Conservation (phyloP, 345 rosid genomes). For the Geranium brycei region DNA sequence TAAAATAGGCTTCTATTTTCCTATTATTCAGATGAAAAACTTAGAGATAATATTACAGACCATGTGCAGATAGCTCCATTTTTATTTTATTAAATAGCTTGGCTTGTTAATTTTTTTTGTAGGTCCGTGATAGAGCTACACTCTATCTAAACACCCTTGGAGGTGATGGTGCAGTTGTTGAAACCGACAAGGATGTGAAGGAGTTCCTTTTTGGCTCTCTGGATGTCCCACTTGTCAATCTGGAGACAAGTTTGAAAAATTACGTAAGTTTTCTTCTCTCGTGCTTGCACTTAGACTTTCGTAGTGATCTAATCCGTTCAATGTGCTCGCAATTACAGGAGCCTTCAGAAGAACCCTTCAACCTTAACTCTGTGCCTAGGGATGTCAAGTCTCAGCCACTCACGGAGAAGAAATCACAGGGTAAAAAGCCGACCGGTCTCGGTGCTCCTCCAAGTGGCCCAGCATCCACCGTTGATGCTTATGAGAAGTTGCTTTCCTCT, state of each 20-base stretch:
- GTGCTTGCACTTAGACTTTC: slow-evolving; percentile 5
- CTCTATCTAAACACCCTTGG: slow-evolving; percentile 74
- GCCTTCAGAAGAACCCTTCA: slow-evolving; percentile 73
- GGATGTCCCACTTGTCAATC: slow-evolving; percentile 69
- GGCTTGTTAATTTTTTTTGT: background rate
- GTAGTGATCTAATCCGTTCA: slow-evolving; percentile 9
- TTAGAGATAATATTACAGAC: too few species aligned
- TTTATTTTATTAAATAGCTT: background rate
- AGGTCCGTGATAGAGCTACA: slow-evolving; percentile 99
- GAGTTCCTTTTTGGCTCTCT: slow-evolving; percentile 72
- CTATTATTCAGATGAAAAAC: too few species aligned
- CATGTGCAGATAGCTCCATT: background rate
- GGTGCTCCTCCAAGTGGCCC: slow-evolving; percentile 59
- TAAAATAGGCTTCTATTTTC: too few species aligned
- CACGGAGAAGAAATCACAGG: slow-evolving; percentile 83
- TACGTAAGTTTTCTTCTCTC: slow-evolving; percentile 45
- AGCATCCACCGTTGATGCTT: slow-evolving; percentile 61
- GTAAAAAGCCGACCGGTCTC: slow-evolving; percentile 79
- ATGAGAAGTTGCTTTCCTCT: slow-evolving; percentile 70
- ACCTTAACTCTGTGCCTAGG: slow-evolving; percentile 69
- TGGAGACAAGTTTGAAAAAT: slow-evolving; percentile 82
- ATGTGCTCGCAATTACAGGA: slow-evolving; percentile 36
- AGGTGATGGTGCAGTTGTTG: slow-evolving; percentile 46
- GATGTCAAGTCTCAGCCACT: slow-evolving; percentile 82
- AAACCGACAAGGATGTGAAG: slow-evolving; percentile 48